Conservation (phyloP, 108 stramenopile species). For the Cyclotella choctawhatcheeana region DNA sequence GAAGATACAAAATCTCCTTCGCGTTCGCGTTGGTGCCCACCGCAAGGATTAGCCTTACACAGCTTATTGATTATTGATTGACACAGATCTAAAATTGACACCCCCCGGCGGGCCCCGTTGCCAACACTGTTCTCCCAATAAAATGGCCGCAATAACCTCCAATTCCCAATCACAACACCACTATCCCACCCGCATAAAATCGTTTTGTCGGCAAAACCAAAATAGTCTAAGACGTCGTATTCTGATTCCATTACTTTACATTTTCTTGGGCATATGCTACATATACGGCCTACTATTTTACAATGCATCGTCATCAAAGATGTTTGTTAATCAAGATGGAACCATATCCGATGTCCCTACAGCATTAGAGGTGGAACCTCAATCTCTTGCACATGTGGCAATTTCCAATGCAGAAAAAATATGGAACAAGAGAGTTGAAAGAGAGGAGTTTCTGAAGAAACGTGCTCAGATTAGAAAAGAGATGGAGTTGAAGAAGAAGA, state of each 20-base stretch:
- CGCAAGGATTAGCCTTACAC: too few species aligned
- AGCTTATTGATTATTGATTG: too few species aligned
- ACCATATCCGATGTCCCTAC: background rate
- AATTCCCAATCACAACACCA: background rate
- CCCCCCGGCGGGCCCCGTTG: too few species aligned
- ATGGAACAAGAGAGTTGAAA: constrained; percentile 5
- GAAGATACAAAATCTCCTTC: too few species aligned
- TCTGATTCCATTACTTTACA: constrained; percentile 25
- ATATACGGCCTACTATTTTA: constrained; percentile 24
- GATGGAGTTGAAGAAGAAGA: background rate
- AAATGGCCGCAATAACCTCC: background rate
- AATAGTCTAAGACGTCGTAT: constrained; percentile 5
- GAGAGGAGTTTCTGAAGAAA: constrained; percentile 13
- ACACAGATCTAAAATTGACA: too few species aligned
- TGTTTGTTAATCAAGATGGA: background rate
- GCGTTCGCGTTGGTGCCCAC: too few species aligned
- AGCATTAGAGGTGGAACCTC: background rate
- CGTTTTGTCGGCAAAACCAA: constrained; percentile 41
- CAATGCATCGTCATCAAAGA: background rate
- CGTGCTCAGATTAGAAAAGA: constrained; percentile 14
- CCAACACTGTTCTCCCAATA: too few species aligned
- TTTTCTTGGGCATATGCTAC: constrained; percentile 5
- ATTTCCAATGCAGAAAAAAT: constrained; percentile 33
- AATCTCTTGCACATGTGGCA: constrained; percentile 28
- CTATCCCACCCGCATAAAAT: constrained; percentile 29